Conservation (phyloP, 441 rosid species). For the Arabidopsis lyrata region DNA sequence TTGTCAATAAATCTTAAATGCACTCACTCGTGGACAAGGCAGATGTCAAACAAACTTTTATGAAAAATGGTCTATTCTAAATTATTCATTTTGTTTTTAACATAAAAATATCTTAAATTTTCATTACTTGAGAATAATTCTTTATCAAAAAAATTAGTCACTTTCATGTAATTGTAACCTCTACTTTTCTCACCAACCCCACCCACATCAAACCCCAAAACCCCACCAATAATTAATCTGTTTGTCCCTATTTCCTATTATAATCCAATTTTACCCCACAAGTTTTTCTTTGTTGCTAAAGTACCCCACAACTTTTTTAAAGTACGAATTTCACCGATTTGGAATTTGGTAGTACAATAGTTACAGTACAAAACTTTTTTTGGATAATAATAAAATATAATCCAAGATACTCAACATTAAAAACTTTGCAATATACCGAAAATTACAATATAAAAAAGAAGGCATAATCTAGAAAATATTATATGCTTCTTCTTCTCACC, state of each 20-base stretch:
- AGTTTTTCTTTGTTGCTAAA: not conserved
- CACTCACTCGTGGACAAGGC: not conserved
- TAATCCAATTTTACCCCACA: not conserved
- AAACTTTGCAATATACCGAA: slow-evolving; percentile 9
- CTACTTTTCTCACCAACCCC: slow-evolving; percentile 35
- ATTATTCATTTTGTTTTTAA: no score
- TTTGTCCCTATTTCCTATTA: not conserved
- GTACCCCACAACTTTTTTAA: not conserved
- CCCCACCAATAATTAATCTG: slow-evolving; percentile 11
- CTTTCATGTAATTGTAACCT: slow-evolving; percentile 34
- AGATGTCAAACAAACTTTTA: not conserved
- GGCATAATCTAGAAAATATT: slow-evolving; percentile 26
- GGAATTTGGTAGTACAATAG: not conserved
- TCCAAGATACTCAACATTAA: not conserved
- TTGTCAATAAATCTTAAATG: slow-evolving; percentile 10
- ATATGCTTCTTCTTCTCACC: slow-evolving; percentile 12
- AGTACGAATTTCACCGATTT: not conserved
- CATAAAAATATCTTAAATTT: not conserved
- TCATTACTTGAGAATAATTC: slow-evolving; percentile 4
- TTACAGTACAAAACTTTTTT: not conserved
- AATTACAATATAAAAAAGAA: not conserved
- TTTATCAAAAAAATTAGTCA: not conserved
- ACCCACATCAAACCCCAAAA: slow-evolving; percentile 33
- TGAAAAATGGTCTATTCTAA: not conserved
- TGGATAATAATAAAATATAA: no score